Evolutionary conservation across 116 monocot genomes (phyloP).

Genomic region (Phalaenopsis hybrid): DNA sequence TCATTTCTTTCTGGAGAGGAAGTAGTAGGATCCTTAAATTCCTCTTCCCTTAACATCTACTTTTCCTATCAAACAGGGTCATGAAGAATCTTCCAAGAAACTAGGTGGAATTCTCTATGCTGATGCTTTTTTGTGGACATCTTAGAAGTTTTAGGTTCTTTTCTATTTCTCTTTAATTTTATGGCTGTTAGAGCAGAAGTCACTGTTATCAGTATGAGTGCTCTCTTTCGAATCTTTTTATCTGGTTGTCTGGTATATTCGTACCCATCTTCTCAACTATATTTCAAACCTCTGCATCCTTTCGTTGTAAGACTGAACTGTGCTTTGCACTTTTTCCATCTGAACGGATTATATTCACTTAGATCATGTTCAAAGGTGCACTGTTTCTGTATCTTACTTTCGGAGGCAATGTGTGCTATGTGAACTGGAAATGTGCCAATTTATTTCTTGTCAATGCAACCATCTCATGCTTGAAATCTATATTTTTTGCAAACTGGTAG

Average conservation of each 20-base stretch:
- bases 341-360: neutral
- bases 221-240: slow-evolving; percentile 2
- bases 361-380: neutral
- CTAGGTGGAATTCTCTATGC: slow-evolving; percentile 2
- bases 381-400: neutral
- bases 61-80: slow-evolving; percentile 8
- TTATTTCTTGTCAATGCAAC: neutral
- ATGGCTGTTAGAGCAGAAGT: slow-evolving; percentile 3
- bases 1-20: neutral
- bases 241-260: slow-evolving; percentile 5
- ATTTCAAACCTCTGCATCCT: slow-evolving; percentile 2
- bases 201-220: slow-evolving; percentile 5
- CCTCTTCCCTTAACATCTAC: neutral
- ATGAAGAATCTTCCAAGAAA: slow-evolving; percentile 7
- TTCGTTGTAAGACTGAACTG: neutral
- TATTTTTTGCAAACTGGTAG: neutral
- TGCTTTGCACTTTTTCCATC: slow-evolving; percentile 1
- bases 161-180: slow-evolving; percentile 4
- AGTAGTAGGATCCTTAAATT: neutral
- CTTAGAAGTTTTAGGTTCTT: slow-evolving; percentile 10
- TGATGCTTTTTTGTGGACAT: slow-evolving; percentile 5
- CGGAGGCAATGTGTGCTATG: neutral
- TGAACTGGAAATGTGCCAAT: neutral
- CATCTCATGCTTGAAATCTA: neutral
- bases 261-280: slow-evolving; percentile 7